A percentile compares a stretch with the other conserved stretches of the same genome.
phyloP scores from a whole-genome alignment of 1,139 yeast genomes.

The Protomyces inundatus region DNA sequence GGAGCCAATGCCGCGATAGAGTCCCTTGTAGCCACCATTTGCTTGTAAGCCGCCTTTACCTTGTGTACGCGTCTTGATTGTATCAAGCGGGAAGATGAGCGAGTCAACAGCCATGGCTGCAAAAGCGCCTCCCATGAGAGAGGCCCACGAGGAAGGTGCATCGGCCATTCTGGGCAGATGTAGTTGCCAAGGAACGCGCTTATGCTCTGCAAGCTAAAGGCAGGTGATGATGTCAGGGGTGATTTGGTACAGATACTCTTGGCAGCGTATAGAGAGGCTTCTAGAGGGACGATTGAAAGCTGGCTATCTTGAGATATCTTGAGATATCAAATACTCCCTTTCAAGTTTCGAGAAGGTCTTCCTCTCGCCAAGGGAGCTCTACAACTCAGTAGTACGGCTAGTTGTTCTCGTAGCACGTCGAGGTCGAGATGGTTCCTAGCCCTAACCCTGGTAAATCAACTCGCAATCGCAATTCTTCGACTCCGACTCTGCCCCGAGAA shows the following conservation, averaged over 20 bases:
- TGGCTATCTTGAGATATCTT: no score
- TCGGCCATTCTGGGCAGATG: slow-evolving; percentile 4
- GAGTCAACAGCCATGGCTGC: slow-evolving; percentile 96
- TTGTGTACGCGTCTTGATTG: slow-evolving; percentile 86
- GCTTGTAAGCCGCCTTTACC: slow-evolving; percentile 89
- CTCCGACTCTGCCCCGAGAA: not conserved
- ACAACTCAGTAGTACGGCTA: no score
- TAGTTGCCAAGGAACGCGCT: no score
- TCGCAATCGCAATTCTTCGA: not conserved
- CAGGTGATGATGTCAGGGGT: not conserved
- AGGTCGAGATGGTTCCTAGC: not conserved
- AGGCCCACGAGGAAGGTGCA: slow-evolving; percentile 8
- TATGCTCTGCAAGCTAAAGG: no score
- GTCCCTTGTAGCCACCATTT: slow-evolving; percentile 90
- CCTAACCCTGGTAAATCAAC: not conserved
- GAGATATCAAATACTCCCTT: no score
- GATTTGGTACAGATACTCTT: not conserved
- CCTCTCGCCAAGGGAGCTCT: no score
- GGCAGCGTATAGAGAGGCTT: no score
- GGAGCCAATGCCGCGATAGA: slow-evolving; percentile 87
- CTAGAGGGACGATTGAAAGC: no score
- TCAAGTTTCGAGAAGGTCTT: no score
- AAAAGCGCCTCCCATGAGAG: slow-evolving; percentile 58
- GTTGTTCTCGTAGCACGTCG: no score
- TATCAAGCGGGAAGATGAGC: slow-evolving; percentile 92